Percentiles rank a stretch among this genome's conserved stretches.
These are phyloP conservation scores for Suillus clintonianus DNA, from an alignment of 768 basidiomycete species.

Conservation along the genomic window DNA sequence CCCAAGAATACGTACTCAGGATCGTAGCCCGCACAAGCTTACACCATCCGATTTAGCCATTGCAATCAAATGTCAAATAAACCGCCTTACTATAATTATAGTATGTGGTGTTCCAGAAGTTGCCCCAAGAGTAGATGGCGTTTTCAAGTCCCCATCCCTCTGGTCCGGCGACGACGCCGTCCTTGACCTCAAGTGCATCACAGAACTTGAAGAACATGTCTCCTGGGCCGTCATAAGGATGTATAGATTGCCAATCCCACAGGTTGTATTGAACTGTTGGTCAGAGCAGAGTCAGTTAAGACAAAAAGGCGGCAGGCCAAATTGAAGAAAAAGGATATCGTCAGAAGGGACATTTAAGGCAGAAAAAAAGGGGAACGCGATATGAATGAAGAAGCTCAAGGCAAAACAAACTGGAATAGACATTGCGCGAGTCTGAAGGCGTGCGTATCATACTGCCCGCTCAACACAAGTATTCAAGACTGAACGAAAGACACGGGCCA, in stretches of 20 bases:
- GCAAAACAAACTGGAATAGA: no score
- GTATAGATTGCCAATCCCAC: slow-evolving; percentile 69
- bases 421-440: no score
- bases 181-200: slow-evolving; percentile 39
- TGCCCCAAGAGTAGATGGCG: slow-evolving; percentile 61
- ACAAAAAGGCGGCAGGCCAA: no score
- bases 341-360: no score
- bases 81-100: slow-evolving; percentile 43
- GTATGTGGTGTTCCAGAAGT: slow-evolving; percentile 55
- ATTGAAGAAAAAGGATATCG: no score
- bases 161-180: slow-evolving; percentile 41
- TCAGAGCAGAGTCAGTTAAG: no score
- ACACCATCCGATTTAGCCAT: slow-evolving; percentile 1
- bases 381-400: no score
- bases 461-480: no score
- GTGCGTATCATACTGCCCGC: no score
- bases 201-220: slow-evolving; percentile 40
- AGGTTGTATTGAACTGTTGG: slow-evolving; percentile 48
- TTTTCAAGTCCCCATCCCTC: slow-evolving; percentile 63
- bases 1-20: slow-evolving; percentile 43
- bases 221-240: slow-evolving; percentile 47
- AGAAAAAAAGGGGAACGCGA: no score
- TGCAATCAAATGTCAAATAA: neutral
- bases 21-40: slow-evolving; percentile 55
- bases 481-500: neutral